These are phyloP conservation scores for Bipolaris cookei DNA, from an alignment of 2,329 filamentous ascomycete genomes.

Conservation along the genomic window DNA sequence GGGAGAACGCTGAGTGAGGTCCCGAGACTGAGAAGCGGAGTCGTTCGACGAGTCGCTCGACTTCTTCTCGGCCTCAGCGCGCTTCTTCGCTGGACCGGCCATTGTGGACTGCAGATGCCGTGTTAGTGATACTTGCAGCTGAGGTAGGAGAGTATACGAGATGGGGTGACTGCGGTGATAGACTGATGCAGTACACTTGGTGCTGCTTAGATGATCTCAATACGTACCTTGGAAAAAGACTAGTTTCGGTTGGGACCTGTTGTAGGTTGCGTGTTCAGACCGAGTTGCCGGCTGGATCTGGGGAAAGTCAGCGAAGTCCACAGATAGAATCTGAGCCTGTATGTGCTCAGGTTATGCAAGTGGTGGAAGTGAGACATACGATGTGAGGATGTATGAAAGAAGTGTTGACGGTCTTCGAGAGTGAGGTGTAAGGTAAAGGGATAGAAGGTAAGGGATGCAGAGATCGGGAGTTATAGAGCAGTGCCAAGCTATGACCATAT, in stretches of 20 bases:
- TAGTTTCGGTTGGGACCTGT: conserved; percentile 5
- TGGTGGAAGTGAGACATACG: conserved; percentile 3
- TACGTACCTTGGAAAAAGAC: conserved; percentile 25
- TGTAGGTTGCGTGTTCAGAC: conserved; percentile 13
- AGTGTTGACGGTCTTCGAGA: conserved; percentile 5
- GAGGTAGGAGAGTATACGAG: not conserved
- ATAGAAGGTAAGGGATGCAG: conserved; percentile 5
- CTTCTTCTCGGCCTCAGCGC: conserved; percentile 39
- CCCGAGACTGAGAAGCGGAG: conserved; percentile 34
- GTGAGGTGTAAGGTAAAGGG: conserved; percentile 6
- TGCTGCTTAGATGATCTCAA: not conserved
- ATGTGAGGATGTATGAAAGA: conserved; percentile 2
- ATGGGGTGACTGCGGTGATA: not conserved
- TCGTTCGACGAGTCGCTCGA: conserved; percentile 34
- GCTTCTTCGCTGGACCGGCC: conserved; percentile 48
- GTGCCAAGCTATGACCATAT: conserved; percentile 5
- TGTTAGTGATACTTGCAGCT: conserved; percentile 26
- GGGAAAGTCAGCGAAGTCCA: conserved; percentile 19
- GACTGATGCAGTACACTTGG: not conserved
- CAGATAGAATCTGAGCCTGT: conserved; percentile 13
- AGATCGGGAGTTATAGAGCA: conserved; percentile 10
- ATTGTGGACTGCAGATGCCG: conserved; percentile 36
- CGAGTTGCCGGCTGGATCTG: conserved; percentile 18
- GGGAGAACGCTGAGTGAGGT: conserved; percentile 35
- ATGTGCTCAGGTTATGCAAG: conserved; percentile 16